A percentile compares a stretch with the other conserved stretches of the same genome.
phyloP scores from a whole-genome alignment of 257 asterid species.

The Solanum piurae region DNA sequence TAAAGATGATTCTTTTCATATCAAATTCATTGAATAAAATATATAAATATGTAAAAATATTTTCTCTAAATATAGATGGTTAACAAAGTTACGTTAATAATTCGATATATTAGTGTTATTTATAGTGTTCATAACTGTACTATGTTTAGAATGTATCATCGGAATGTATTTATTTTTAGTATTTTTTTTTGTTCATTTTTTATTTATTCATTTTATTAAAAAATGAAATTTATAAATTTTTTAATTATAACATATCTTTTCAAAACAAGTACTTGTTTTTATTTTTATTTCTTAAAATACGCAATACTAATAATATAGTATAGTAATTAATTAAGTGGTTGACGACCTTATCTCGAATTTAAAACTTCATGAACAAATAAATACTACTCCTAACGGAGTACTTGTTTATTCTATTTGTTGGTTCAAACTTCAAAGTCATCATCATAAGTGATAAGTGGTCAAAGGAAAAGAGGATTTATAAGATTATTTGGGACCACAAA shows the following conservation, averaged over 20 bases:
- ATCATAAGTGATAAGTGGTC: not conserved
- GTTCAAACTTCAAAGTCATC: not conserved
- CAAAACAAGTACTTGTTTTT: no score
- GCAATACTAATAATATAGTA: accelerated
- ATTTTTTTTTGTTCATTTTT: no score
- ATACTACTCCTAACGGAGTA: no score
- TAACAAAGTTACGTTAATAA: not conserved
- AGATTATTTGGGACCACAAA: not conserved
- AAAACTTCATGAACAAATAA: no score
- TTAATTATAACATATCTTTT: no score
- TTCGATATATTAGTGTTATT: not conserved
- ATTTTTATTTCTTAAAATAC: no score
- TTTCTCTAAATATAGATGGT: not conserved
- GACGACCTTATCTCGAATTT: no score
- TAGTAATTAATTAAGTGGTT: no score
- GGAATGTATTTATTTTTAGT: not conserved
- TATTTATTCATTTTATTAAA: no score
- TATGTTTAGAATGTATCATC: not conserved
- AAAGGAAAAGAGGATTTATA: not conserved
- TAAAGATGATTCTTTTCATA: not conserved
- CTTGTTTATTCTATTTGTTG: not conserved
- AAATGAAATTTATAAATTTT: no score
- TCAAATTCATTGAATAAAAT: not conserved
- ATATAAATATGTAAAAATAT: not conserved
- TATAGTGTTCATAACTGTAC: not conserved